Evolutionary conservation across 1,284 basidiomycete species (phyloP), one percentile per base, ranked within the genome.

Genomic region (Cutaneotrichosporon arboriforme): DNA sequence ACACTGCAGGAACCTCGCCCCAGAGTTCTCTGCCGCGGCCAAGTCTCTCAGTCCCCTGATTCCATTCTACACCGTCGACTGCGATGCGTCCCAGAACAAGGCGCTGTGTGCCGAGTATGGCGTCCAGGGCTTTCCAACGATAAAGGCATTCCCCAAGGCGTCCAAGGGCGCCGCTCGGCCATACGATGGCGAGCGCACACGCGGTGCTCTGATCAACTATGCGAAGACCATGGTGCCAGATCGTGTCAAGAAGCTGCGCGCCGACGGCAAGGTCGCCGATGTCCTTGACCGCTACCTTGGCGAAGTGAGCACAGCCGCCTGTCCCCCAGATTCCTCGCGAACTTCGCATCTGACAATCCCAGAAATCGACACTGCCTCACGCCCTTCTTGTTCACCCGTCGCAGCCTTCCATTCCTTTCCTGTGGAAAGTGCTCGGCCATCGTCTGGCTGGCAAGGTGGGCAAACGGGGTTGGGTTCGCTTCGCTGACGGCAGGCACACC

Each of bases 61-160:
- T 33, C 90, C 90, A 1, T 81, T 88, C 56, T 94, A 92, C 71
- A 87, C 90, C 12, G 82, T 97, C 41, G 90, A 97, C 72, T 97
- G 92, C 62, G 92, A 97, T 65, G 84, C 81, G n/a, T 81, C 84
- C 21, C 77, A 78, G 65, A 94, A 96, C 76, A 90, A 87, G 71
- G 79, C 77, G 8, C 74, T 93, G 9, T 97, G 92, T 68, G 83
- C 83, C 0, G 83, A 90, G 58, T 87, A 88, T 79, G 83, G 83
- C n/a, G 81, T 96, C 18, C 80, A 91, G 75, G 92, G 93, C 2
- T 97, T 93, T 80, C 92, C 93, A 1, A 96, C 92, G 4, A 79
- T 93, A 72, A 97, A 87, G 82, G 76, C 88, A 7, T 93, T 86
- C 76, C 88, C 90, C 13, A 80, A 84, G 40, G 90, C 88, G 12